A percentile compares a stretch with the other conserved stretches of the same genome.
These are phyloP conservation scores for Globisporangium spinosum DNA, from an alignment of 352 stramenopile species.

Conservation along the genomic window DNA sequence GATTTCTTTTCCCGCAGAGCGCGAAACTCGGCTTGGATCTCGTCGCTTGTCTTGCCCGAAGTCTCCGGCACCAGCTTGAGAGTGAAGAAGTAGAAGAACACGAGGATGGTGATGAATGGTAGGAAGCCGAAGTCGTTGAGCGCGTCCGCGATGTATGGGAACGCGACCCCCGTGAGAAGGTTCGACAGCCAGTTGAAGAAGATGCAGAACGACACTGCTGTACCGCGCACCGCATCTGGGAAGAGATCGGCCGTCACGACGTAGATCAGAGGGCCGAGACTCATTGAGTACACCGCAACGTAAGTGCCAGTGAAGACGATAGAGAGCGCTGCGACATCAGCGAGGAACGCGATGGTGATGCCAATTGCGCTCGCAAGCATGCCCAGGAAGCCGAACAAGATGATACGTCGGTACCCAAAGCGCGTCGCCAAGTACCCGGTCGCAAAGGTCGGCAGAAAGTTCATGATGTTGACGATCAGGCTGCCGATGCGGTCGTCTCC, in stretches of 20 bases:
- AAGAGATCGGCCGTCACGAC: constrained; percentile 56
- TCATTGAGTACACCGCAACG: constrained; percentile 41
- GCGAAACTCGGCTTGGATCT: constrained; percentile 54
- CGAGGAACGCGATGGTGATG: constrained; percentile 36
- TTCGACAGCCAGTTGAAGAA: constrained; percentile 54
- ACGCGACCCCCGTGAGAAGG: constrained; percentile 52
- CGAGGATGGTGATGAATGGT: constrained; percentile 44
- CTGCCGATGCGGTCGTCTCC: constrained; percentile 50
- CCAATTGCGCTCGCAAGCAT: constrained; percentile 51
- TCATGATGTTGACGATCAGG: constrained; percentile 52
- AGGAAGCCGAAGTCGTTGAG: constrained; percentile 41
- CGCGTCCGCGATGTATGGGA: constrained; percentile 50
- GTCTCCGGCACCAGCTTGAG: constrained; percentile 53
- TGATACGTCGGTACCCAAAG: constrained; percentile 46
- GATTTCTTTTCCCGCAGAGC: constrained; percentile 1
- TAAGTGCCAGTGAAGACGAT: constrained; percentile 52
- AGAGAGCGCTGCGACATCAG: constrained; percentile 26
- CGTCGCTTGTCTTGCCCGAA: constrained; percentile 46
- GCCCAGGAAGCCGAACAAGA: constrained; percentile 38
- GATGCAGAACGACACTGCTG: constrained; percentile 39
- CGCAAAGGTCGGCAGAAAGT: constrained; percentile 45
- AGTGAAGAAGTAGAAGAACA: constrained; percentile 43
- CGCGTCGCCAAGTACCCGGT: constrained; percentile 31
- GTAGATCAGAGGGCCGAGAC: constrained; percentile 53
- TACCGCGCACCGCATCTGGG: constrained; percentile 44